phyloP scores from a whole-genome alignment of 2,329 filamentous ascomycete species.

The Penicillium fuscoglaucum region DNA sequence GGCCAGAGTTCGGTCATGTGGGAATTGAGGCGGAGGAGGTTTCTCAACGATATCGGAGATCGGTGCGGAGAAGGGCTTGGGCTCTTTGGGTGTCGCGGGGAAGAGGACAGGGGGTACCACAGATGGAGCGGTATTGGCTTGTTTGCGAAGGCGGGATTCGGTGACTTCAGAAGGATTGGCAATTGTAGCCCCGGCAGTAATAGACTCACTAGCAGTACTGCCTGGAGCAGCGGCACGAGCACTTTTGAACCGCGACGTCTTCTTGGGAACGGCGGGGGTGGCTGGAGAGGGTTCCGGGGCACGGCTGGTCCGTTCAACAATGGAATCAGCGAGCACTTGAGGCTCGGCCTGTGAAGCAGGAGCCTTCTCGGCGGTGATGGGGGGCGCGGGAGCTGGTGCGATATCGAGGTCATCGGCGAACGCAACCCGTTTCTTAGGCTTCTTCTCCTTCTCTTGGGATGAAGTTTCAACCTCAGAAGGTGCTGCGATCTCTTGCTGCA shows the following conservation, averaged over 20 bases:
- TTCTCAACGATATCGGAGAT: slow-evolving; percentile 28
- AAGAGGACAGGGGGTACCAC: slow-evolving; percentile 36
- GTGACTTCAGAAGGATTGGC: slow-evolving; percentile 21
- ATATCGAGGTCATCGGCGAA: slow-evolving; percentile 76
- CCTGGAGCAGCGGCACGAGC: slow-evolving; percentile 27
- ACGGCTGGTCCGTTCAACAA: slow-evolving; percentile 45
- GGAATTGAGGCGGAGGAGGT: slow-evolving; percentile 34
- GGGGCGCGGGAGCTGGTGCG: slow-evolving; percentile 50
- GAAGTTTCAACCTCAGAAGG: slow-evolving; percentile 19
- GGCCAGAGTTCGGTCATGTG: slow-evolving; percentile 57
- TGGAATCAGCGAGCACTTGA: slow-evolving; percentile 42
- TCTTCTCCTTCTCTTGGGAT: slow-evolving; percentile 30
- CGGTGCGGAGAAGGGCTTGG: slow-evolving; percentile 43
- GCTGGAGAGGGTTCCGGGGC: slow-evolving; percentile 17
- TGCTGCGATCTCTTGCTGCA: slow-evolving; percentile 34
- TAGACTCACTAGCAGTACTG: slow-evolving; percentile 2
- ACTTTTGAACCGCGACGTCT: slow-evolving; percentile 48
- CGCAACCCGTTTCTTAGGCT: slow-evolving; percentile 68
- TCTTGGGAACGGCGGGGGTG: slow-evolving; percentile 35
- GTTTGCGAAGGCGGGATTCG: slow-evolving; percentile 24
- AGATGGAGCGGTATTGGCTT: slow-evolving; percentile 23
- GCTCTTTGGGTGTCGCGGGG: slow-evolving; percentile 38
- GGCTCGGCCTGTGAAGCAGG: slow-evolving; percentile 32
- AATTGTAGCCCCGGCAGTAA: slow-evolving; percentile 12
- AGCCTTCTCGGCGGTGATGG: slow-evolving; percentile 29